Percentiles rank a stretch among this genome's conserved stretches.
phyloP scores from a whole-genome alignment of 1,284 basidiomycete species.

The Microbotryum violaceum region DNA sequence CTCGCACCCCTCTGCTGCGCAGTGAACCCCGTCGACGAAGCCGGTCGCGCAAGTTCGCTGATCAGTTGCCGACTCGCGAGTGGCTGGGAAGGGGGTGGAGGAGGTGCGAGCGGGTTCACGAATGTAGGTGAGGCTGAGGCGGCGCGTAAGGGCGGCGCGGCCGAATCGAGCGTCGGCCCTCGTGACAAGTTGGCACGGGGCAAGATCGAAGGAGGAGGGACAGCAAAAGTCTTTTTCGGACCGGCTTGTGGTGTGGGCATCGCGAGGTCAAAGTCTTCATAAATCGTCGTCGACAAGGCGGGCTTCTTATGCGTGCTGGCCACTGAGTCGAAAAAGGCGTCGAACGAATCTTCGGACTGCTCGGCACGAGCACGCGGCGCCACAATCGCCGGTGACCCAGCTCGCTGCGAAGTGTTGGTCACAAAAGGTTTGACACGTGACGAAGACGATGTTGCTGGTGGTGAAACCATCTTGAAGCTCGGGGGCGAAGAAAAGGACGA shows the following conservation, averaged over 20 bases:
- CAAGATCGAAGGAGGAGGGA: background rate
- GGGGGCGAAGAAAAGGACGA: background rate
- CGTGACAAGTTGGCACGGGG: background rate
- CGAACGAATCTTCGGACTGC: constrained; percentile 26
- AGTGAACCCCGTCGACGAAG: background rate
- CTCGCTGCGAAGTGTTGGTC: background rate
- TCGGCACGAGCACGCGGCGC: background rate
- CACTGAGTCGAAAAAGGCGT: constrained; percentile 34
- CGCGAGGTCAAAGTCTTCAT: background rate
- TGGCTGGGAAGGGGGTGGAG: constrained; percentile 25
- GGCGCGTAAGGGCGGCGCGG: background rate
- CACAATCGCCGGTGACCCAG: background rate
- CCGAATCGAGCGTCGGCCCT: background rate
- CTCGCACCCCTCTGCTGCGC: background rate
- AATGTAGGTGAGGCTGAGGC: background rate
- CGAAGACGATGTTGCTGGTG: too few relatives aligned
- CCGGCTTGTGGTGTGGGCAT: background rate
- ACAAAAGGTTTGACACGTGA: background rate
- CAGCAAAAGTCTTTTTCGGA: too few relatives aligned
- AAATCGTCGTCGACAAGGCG: background rate
- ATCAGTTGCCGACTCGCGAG: constrained; percentile 5
- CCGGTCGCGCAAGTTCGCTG: background rate
- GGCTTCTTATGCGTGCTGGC: background rate
- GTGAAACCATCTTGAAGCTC: background rate
- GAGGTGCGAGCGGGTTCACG: constrained; percentile 20